Conservation (phyloP, 345 rosid genomes). For the Ricinus communis region DNA sequence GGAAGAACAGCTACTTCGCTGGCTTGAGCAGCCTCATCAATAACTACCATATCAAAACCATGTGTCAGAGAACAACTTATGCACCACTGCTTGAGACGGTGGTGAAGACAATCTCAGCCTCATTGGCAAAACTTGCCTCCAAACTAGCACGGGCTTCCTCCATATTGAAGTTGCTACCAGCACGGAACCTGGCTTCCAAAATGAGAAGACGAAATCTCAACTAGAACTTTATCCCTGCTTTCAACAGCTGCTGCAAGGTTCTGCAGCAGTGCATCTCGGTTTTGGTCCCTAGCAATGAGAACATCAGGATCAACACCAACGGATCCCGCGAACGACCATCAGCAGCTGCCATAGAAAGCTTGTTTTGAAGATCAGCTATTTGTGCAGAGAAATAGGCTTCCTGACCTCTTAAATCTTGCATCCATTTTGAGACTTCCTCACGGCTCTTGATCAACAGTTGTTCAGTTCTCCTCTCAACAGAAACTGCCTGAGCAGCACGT, state of each 20-base stretch:
- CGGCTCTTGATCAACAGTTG: slow-evolving; percentile 77
- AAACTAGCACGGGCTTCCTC: slow-evolving; percentile 98
- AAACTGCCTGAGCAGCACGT: slow-evolving; percentile 98
- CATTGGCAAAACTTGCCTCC: slow-evolving; percentile 98
- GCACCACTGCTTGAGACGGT: slow-evolving; percentile 99
- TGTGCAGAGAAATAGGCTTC: slow-evolving; percentile 80
- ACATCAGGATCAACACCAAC: slow-evolving; percentile 98
- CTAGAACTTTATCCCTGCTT: slow-evolving; percentile 88
- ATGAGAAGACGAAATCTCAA: slow-evolving; percentile 97
- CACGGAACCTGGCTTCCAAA: slow-evolving; percentile 74
- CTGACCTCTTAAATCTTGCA: slow-evolving; percentile 72
- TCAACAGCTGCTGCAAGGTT: slow-evolving; percentile 94
- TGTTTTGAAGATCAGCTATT: slow-evolving; percentile 73
- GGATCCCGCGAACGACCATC: slow-evolving; percentile 88
- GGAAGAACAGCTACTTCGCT: slow-evolving; percentile 96
- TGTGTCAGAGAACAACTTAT: slow-evolving; percentile 89
- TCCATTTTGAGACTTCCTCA: slow-evolving; percentile 83
- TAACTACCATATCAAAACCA: slow-evolving; percentile 99
- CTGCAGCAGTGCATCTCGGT: slow-evolving; percentile 80
- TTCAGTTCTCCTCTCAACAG: slow-evolving; percentile 97
- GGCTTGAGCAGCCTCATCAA: slow-evolving; percentile 99
- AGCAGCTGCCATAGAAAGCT: slow-evolving; percentile 72
- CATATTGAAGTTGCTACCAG: slow-evolving; percentile 75
- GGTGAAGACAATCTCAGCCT: slow-evolving; percentile 99
- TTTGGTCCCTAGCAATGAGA: slow-evolving; percentile 86